phyloP scores from a whole-genome alignment of 106 monocot genomes.

The Apostasia ramifera region DNA sequence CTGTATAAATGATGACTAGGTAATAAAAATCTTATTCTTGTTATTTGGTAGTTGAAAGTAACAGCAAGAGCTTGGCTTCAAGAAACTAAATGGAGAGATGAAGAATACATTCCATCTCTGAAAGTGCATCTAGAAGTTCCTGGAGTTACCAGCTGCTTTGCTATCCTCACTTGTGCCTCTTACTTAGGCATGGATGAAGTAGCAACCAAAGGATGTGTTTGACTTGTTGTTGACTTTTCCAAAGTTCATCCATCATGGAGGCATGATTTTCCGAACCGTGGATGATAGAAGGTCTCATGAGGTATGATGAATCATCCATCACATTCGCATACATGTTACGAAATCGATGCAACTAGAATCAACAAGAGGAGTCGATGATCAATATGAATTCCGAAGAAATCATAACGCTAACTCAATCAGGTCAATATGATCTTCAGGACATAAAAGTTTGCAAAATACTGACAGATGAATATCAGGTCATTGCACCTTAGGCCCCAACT shows the following conservation, averaged over 20 bases:
- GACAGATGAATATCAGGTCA: too few species aligned
- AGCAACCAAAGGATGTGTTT: constrained; percentile 5
- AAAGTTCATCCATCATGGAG: not conserved
- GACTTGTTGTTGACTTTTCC: constrained; percentile 1
- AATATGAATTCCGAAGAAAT: too few species aligned
- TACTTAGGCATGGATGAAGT: not conserved
- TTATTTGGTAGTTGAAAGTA: constrained; percentile 1
- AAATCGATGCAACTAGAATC: too few species aligned
- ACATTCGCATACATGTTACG: too few species aligned
- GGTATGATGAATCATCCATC: not conserved
- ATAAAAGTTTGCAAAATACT: too few species aligned
- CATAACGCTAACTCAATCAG: too few species aligned
- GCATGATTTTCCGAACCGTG: not conserved
- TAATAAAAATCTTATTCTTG: too few species aligned
- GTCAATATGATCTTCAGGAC: too few species aligned
- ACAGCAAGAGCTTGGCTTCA: not conserved
- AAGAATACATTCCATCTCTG: not conserved
- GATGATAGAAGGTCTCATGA: constrained; percentile 3
- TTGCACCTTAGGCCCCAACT: too few species aligned
- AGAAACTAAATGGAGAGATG: constrained; percentile 2
- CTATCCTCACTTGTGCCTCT: not conserved
- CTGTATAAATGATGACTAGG: too few species aligned
- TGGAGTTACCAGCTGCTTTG: not conserved
- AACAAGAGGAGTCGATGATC: too few species aligned
- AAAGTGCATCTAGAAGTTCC: constrained; percentile 2